Evolutionary conservation across 2,329 filamentous ascomycete genomes (phyloP).

Genomic region (Aspergillus clavatus): DNA sequence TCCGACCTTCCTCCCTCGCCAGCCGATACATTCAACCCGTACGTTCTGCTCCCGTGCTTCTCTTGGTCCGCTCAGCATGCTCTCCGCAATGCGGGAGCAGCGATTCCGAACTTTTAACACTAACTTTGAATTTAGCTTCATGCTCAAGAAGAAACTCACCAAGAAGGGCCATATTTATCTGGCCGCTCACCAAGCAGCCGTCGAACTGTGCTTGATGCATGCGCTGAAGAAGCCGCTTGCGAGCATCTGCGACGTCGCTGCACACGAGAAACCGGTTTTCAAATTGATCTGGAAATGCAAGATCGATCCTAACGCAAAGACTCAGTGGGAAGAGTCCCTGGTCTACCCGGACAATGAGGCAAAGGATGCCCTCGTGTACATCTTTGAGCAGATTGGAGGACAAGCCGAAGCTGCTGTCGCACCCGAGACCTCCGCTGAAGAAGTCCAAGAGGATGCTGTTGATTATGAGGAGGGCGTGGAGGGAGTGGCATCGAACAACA

Average conservation of each 20-base stretch:
- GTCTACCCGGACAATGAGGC: slow-evolving; percentile 28
- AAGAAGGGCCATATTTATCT: slow-evolving; percentile 34
- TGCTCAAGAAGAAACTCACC: slow-evolving; percentile 32
- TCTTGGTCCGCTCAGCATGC: not conserved
- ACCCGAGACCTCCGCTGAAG: slow-evolving; percentile 9
- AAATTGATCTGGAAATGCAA: slow-evolving; percentile 30
- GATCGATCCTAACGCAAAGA: slow-evolving; percentile 22
- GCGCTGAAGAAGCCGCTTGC: slow-evolving; percentile 37
- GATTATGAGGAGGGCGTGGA: slow-evolving; percentile 20
- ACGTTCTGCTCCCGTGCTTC: slow-evolving; percentile 18
- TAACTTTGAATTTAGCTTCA: slow-evolving; percentile 25
- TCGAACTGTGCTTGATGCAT: slow-evolving; percentile 52
- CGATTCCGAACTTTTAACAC: not conserved
- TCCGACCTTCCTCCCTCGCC: slow-evolving; percentile 31
- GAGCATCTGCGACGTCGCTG: slow-evolving; percentile 30
- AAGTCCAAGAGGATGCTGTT: slow-evolving; percentile 6
- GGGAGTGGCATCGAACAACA: slow-evolving; percentile 22
- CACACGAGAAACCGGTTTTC: slow-evolving; percentile 28
- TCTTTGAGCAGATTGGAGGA: slow-evolving; percentile 33
- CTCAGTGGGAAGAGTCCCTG: slow-evolving; percentile 24
- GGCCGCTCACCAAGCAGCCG: slow-evolving; percentile 52
- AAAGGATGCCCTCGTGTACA: slow-evolving; percentile 30
- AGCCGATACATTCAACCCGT: slow-evolving; percentile 41
- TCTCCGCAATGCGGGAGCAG: not conserved
- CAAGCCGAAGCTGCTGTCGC: slow-evolving; percentile 10